Percentiles rank a stretch among this genome's conserved stretches.
Conservation (phyloP, 2,329 filamentous ascomycete species). For the Epichloe bromicola region DNA sequence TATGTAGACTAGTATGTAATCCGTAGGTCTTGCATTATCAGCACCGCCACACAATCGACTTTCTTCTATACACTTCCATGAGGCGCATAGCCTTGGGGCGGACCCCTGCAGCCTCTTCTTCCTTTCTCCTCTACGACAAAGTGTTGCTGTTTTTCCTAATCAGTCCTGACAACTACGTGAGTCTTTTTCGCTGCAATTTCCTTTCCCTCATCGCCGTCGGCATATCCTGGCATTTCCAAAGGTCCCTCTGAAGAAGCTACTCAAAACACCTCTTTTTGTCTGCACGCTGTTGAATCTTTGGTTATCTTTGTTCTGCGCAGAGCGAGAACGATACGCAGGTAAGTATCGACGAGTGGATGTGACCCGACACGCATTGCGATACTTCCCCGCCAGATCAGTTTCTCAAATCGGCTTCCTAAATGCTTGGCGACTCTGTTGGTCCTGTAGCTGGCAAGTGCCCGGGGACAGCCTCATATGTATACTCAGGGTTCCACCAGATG, state of each 20-base stretch:
- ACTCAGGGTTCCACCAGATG: not conserved
- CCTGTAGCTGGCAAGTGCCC: not conserved
- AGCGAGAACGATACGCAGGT: not conserved
- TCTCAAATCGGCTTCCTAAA: not conserved
- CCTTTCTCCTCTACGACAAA: conserved; percentile 5
- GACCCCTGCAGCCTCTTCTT: conserved; percentile 16
- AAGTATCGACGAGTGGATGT: not conserved
- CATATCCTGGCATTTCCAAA: not conserved
- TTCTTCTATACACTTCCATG: conserved; percentile 31
- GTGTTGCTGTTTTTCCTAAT: not conserved
- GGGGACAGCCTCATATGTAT: not conserved
- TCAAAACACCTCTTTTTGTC: not conserved
- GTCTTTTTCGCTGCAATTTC: not conserved
- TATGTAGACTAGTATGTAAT: not conserved
- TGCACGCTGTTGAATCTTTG: not conserved
- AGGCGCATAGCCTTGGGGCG: conserved; percentile 20
- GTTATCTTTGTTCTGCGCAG: not conserved
- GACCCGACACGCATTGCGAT: not conserved
- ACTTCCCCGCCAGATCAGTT: not conserved
- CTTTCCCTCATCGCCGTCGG: not conserved
- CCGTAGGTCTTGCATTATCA: conserved; percentile 6
- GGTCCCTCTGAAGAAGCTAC: not conserved
- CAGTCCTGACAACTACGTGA: not conserved
- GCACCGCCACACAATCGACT: conserved; percentile 28
- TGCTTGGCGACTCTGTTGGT: not conserved